phyloP scores from a whole-genome alignment of 176 grass and related monocot species.

The Oryza glaberrima region DNA sequence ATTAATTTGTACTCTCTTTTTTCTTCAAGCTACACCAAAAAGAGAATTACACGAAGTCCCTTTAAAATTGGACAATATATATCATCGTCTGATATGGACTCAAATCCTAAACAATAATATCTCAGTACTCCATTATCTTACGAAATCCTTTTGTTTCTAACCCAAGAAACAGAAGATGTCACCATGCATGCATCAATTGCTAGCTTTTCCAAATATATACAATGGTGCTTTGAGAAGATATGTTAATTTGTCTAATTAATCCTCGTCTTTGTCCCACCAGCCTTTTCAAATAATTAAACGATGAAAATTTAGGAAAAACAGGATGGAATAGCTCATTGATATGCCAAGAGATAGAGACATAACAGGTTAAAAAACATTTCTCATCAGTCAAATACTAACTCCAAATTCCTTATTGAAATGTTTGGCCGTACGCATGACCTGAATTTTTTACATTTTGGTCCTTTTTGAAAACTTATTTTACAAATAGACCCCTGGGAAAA shows the following conservation, averaged over 20 bases:
- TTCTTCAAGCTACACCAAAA: too few relatives aligned
- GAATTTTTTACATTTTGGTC: too few relatives aligned
- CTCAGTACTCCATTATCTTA: background rate
- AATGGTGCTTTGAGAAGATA: conserved; percentile 19
- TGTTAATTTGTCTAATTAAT: background rate
- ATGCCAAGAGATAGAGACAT: conserved; percentile 10
- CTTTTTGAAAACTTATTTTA: too few relatives aligned
- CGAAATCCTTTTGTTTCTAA: background rate
- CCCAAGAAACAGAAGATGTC: background rate
- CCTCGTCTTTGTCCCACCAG: background rate
- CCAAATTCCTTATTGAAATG: background rate
- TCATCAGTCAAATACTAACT: background rate
- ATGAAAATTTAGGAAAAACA: background rate
- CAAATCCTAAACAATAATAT: background rate
- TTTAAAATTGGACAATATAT: too few relatives aligned
- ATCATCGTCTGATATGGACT: background rate
- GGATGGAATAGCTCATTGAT: background rate
- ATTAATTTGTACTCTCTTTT: too few relatives aligned
- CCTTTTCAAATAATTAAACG: background rate
- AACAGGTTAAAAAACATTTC: background rate
- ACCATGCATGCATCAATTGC: background rate
- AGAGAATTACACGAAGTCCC: too few relatives aligned
- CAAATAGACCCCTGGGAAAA: too few relatives aligned
- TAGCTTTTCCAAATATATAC: conserved; percentile 6
- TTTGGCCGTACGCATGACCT: conserved; percentile 5